Conservation (phyloP, 176 grass and related monocot species). For the Aegilops bicornis region DNA sequence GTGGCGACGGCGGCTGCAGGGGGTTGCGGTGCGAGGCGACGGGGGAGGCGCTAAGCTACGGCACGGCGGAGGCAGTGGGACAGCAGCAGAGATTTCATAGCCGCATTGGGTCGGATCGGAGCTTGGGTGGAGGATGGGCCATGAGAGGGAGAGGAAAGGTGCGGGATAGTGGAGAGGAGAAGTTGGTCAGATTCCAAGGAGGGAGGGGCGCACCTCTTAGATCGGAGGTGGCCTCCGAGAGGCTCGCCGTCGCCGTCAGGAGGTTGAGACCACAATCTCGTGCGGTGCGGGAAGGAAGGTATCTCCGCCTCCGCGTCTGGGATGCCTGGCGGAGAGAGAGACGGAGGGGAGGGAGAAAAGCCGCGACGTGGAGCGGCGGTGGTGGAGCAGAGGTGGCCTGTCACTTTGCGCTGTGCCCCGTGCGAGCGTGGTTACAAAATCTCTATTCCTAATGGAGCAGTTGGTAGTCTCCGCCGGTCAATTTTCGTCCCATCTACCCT, state of each 20-base stretch:
- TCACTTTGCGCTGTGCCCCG: background rate
- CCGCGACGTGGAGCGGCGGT: conserved; percentile 19
- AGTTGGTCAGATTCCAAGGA: background rate
- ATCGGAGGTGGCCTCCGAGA: conserved; percentile 12
- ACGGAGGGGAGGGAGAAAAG: background rate
- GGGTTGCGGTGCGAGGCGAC: background rate
- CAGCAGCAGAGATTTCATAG: background rate
- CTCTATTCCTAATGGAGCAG: no score
- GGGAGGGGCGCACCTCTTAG: conserved; percentile 20
- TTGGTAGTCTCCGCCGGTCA: no score
- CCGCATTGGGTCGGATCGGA: conserved; percentile 14
- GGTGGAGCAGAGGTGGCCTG: conserved; percentile 8
- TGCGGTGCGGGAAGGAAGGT: background rate
- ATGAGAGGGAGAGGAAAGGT: background rate
- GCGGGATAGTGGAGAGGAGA: background rate
- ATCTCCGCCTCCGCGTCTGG: background rate
- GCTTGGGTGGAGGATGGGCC: background rate
- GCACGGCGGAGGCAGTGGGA: background rate
- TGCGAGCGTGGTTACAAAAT: conserved; percentile 15
- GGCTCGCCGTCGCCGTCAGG: conserved; percentile 11
- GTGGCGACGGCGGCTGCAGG: background rate
- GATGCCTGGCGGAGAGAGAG: background rate
- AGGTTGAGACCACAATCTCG: conserved; percentile 29
- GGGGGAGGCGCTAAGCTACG: background rate
- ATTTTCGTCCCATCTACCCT: no score